A percentile compares a stretch with the other conserved stretches of the same genome.
These are phyloP conservation scores for Astragalus membranaceus DNA, from an alignment of 306 rosid species.

Conservation along the genomic window DNA sequence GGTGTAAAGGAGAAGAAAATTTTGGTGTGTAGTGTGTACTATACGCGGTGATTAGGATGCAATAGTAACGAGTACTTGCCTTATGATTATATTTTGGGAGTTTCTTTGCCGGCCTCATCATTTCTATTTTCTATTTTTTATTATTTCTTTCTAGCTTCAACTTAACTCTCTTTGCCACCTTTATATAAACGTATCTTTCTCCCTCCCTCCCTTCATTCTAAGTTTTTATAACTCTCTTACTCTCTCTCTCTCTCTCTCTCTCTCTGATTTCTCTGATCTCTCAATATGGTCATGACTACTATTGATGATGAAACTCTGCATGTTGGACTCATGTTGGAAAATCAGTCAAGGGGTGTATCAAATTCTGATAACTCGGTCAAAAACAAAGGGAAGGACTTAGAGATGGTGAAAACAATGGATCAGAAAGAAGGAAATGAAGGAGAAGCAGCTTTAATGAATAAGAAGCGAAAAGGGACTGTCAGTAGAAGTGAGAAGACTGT, in stretches of 20 bases:
- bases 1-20: too few relatives aligned
- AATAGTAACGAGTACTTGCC: neutral
- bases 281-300: neutral
- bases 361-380: conserved; percentile 19
- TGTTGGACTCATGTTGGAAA: conserved; percentile 9
- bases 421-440: neutral
- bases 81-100: conserved; percentile 10
- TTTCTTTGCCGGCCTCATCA: neutral
- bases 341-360: conserved; percentile 21
- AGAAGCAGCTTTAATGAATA: too few relatives aligned
- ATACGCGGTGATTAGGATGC: neutral
- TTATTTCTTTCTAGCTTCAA: neutral
- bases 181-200: neutral
- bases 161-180: neutral
- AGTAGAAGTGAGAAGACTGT: neutral
- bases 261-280: too few relatives aligned
- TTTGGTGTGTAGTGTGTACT: neutral
- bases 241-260: neutral
- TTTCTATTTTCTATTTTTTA: neutral
- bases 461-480: too few relatives aligned
- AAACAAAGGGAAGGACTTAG: neutral
- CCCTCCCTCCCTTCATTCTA: too few relatives aligned
- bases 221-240: neutral
- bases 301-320: neutral
- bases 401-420: neutral